These are phyloP conservation scores for Apium graveolens DNA, from an alignment of 129 eudicot genomes.

Conservation along the genomic window DNA sequence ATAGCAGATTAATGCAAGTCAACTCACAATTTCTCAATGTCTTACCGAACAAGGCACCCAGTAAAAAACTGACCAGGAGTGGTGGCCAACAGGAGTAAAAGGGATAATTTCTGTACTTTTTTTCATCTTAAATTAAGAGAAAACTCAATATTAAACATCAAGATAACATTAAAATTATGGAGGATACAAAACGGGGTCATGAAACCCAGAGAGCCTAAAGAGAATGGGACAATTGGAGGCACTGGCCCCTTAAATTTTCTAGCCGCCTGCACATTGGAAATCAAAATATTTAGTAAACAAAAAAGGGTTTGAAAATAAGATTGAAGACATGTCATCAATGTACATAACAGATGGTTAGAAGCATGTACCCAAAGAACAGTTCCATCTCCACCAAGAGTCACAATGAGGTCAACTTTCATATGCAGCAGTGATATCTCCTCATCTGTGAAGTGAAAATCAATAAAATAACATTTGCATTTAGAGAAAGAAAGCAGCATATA, in stretches of 20 bases:
- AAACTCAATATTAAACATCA: background rate
- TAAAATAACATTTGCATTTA: background rate
- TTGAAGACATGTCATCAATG: background rate
- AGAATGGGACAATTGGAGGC: slow-evolving; percentile 94
- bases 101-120: background rate
- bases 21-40: background rate
- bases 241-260: slow-evolving; percentile 97
- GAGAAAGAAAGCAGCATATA: slow-evolving; percentile 22
- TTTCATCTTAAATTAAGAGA: background rate
- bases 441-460: slow-evolving; percentile 33
- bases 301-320: background rate
- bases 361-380: slow-evolving; percentile 97
- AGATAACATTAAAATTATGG: slow-evolving; percentile 5
- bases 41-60: background rate
- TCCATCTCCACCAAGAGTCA: slow-evolving; percentile 99
- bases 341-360: background rate
- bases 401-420: slow-evolving; percentile 85
- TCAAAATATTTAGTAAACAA: background rate
- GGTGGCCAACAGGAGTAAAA: background rate
- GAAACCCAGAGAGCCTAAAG: slow-evolving; percentile 97
- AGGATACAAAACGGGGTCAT: slow-evolving; percentile 99
- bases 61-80: background rate
- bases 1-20: background rate
- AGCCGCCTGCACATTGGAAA: slow-evolving; percentile 67
- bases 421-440: slow-evolving; percentile 60